phyloP scores from a whole-genome alignment of 2,329 filamentous ascomycete species.

The Raffaelea arxii region DNA sequence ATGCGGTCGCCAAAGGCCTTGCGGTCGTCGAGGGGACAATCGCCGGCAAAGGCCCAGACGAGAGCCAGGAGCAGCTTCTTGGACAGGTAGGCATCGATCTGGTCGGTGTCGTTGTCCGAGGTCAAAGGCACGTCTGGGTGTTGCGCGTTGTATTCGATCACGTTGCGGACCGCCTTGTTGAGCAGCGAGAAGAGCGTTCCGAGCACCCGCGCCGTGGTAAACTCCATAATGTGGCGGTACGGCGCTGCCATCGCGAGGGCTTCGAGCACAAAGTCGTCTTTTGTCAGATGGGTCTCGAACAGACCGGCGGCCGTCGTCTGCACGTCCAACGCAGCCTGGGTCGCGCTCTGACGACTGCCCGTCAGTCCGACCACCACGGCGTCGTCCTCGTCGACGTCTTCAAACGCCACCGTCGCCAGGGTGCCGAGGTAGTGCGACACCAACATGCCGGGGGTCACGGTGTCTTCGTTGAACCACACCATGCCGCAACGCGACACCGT shows the following conservation, averaged over 20 bases:
- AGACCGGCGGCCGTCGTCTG: conserved; percentile 74
- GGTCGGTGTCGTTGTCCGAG: conserved; percentile 82
- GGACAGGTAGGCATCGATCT: conserved; percentile 78
- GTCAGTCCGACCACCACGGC: conserved; percentile 57
- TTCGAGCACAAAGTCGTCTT: conserved; percentile 71
- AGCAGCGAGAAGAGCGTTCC: conserved; percentile 91
- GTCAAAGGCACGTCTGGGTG: conserved; percentile 89
- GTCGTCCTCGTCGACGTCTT: conserved; percentile 95
- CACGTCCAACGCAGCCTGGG: conserved; percentile 67
- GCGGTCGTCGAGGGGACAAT: conserved; percentile 80
- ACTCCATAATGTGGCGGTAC: conserved; percentile 98
- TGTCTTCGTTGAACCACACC: conserved; percentile 99
- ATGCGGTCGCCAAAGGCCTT: conserved; percentile 84
- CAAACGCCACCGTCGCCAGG: conserved; percentile 74
- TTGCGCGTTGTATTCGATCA: conserved; percentile 92
- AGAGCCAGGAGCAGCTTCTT: conserved; percentile 91
- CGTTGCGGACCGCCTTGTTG: conserved; percentile 84
- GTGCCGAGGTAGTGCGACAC: conserved; percentile 82
- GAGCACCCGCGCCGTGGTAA: conserved; percentile 80
- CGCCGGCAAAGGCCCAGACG: conserved; percentile 92
- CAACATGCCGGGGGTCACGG: conserved; percentile 87
- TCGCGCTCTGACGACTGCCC: conserved; percentile 66
- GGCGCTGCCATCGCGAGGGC: conserved; percentile 65
- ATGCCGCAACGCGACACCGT: conserved; percentile 99
- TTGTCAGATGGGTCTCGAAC: conserved; percentile 63